A percentile compares a stretch with the other conserved stretches of the same genome.
Conservation (phyloP, 805 yeast species). For the Saccharomycopsis sp. region DNA sequence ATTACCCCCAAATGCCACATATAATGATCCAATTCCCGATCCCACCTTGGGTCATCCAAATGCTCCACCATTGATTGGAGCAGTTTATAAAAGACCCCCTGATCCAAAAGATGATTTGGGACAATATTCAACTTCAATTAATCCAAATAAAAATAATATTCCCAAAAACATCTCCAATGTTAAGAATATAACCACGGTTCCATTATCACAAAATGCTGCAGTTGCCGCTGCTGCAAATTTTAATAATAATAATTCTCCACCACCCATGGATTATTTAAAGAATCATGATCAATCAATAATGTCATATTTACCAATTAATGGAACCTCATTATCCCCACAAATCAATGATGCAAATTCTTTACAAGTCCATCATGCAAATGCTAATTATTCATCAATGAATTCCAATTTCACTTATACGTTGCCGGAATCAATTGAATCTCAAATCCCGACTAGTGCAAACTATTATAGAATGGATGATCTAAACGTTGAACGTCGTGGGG, state of each 20-base stretch:
- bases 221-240: background rate
- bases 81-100: constrained; percentile 70
- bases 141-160: constrained; percentile 16
- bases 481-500: constrained; percentile 3
- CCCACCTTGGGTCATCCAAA: constrained; percentile 73
- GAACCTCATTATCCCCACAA: too few species aligned
- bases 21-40: constrained; percentile 67
- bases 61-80: constrained; percentile 93
- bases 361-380: constrained; percentile 8
- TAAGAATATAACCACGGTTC: constrained; percentile 15
- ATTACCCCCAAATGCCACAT: constrained; percentile 64
- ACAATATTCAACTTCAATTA: constrained; percentile 14
- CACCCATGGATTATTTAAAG: too few species aligned
- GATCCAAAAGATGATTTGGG: constrained; percentile 77
- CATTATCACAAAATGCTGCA: constrained; percentile 9
- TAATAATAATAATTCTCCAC: too few species aligned
- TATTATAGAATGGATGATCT: background rate
- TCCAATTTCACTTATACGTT: constrained; percentile 8
- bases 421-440: constrained; percentile 4
- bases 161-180: constrained; percentile 16
- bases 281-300: too few species aligned
- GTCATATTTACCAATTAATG: too few species aligned
- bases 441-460: background rate
- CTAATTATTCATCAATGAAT: constrained; percentile 5
- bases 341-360: too few species aligned